Evolutionary conservation across 306 rosid species (phyloP), one percentile per base, ranked within the genome.

Genomic region (Gastrolobium bilobum): DNA sequence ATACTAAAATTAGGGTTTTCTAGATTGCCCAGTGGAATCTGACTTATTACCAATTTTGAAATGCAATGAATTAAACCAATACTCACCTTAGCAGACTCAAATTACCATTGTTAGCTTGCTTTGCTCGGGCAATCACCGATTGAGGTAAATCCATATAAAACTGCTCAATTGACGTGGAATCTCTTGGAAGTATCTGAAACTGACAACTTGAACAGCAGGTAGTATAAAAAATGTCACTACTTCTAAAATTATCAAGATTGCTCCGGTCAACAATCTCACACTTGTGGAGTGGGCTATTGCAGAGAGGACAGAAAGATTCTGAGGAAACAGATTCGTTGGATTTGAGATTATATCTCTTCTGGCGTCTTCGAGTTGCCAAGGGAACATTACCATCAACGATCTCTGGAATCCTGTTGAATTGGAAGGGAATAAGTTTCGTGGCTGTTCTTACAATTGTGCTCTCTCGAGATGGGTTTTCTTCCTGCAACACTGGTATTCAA

Each of bases 391-490:
- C 80, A 85, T 91, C 97, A 65, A 73, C 14, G 14, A 84, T 85
- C 85, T 90, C 97, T 0, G 91, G 97, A 84, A 94, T 89, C 86
- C 91, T 80, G 82, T 93, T 94, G 85, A 94, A 94, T 48, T 88
- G 93, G 73, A 94, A 94, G 15, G 99, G 99, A 73, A 89, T 89
- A 58, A 94, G 97, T 89, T 94, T 94, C 73, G 92, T 95, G 1
- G 99, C 97, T 59, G 99, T 94, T 86, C 97, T 91, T 80, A 94
- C 93, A 78, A 94, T 89, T 10, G 99, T 92, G 84, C 92, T 87
- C 79, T 91, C 97, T 58, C 97, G 92, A 74, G 99, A 92, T 78
- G 97, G 97, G 73, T 94, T 94, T 83, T 94, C 99, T 85, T 87
- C 89, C 97, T 94, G 92, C 26, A 82, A 62, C 77, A 65, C 26